These are phyloP conservation scores for Sordariomycetes sp. DNA, from an alignment of 2,329 filamentous ascomycete species.

Conservation along the genomic window DNA sequence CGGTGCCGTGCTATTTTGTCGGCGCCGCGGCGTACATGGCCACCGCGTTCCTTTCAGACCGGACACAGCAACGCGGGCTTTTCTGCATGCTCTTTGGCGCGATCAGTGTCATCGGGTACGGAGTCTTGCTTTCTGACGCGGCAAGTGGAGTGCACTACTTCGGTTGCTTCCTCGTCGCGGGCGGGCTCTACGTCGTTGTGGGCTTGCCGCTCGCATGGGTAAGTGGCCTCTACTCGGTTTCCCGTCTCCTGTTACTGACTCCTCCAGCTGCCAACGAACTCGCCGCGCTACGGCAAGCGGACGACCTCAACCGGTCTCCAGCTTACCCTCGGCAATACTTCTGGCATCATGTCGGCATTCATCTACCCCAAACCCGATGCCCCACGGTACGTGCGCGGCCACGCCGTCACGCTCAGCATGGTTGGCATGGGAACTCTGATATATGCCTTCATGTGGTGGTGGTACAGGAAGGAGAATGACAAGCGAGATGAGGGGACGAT, in stretches of 20 bases:
- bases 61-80: constrained; percentile 53
- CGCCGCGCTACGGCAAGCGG: constrained; percentile 67
- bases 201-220: constrained; percentile 48
- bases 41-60: constrained; percentile 59
- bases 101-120: constrained; percentile 61
- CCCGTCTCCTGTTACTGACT: neutral
- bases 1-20: constrained; percentile 68
- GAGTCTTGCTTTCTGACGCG: constrained; percentile 52
- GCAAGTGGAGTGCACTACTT: constrained; percentile 61
- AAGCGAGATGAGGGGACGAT: constrained; percentile 28
- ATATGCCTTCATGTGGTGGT: constrained; percentile 46
- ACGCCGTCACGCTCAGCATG: constrained; percentile 51
- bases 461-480: constrained; percentile 38
- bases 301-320: constrained; percentile 65
- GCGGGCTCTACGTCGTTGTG: constrained; percentile 57
- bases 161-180: constrained; percentile 66
- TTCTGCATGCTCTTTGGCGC: constrained; percentile 54
- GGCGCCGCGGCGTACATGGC: constrained; percentile 62
- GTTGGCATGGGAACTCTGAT: constrained; percentile 43
- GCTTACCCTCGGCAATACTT: constrained; percentile 59
- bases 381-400: constrained; percentile 51
- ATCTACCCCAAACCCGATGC: constrained; percentile 31
- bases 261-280: constrained; percentile 48
- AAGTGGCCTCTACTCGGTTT: constrained; percentile 5
- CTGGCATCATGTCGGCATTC: constrained; percentile 67